phyloP scores from a whole-genome alignment of 768 basidiomycete genomes.

The Pleurotus citrinopileatus region DNA sequence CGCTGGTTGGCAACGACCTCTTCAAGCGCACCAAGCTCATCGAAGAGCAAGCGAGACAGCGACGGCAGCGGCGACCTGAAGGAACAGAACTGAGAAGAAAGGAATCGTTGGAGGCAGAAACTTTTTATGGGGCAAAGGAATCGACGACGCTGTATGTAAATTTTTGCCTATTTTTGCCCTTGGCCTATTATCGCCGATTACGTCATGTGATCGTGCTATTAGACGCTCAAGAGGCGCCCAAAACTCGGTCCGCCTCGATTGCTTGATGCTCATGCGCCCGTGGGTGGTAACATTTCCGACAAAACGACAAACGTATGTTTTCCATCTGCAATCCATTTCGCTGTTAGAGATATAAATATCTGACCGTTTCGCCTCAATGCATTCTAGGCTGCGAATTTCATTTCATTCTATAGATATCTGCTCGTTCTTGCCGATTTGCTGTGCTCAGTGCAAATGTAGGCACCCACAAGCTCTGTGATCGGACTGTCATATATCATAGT shows the following conservation, averaged over 20 bases:
- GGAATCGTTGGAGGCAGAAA: not conserved
- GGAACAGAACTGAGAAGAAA: not conserved
- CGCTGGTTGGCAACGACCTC: slow-evolving; percentile 31
- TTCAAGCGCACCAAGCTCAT: slow-evolving; percentile 44
- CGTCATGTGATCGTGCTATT: slow-evolving; percentile 6
- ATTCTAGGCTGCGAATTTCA: too few relatives aligned
- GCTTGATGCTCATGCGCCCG: not conserved
- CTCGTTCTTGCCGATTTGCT: too few relatives aligned
- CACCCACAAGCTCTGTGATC: too few relatives aligned
- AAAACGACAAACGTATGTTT: too few relatives aligned
- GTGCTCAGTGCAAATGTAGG: too few relatives aligned
- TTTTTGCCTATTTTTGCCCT: slow-evolving; percentile 9
- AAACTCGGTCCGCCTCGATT: not conserved
- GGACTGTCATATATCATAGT: too few relatives aligned
- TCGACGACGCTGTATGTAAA: slow-evolving; percentile 5
- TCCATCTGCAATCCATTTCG: too few relatives aligned
- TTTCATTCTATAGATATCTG: too few relatives aligned
- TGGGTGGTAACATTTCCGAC: not conserved
- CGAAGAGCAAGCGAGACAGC: slow-evolving; percentile 12
- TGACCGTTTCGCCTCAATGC: too few relatives aligned
- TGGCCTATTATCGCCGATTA: slow-evolving; percentile 3
- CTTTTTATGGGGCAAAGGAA: slow-evolving; percentile 9
- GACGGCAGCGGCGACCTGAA: not conserved
- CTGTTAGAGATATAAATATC: too few relatives aligned
- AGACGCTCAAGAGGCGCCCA: not conserved